Evolutionary conservation across 371 early-diverging fungal genomes (phyloP), one percentile per base, ranked within the genome.

Genomic region (Nosema granulosis): DNA sequence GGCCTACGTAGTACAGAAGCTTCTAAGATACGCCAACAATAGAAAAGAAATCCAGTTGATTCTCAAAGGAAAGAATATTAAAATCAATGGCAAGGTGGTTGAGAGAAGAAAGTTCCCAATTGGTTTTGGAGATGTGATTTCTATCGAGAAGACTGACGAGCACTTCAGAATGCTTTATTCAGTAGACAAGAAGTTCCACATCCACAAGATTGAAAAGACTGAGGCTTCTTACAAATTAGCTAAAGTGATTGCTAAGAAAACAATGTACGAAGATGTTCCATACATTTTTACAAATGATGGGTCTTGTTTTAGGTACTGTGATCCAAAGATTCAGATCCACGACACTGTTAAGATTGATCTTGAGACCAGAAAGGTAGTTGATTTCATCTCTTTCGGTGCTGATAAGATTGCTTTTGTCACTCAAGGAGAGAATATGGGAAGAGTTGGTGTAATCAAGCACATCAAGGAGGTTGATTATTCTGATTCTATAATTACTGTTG

Each of bases 161-260:
- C 90, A 95, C 91, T 97, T 94, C 92, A 92, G 97, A 87, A 89
- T 99, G 74, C 89, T 97, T 87, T 96, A 94, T 89, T 96, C 95
- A 88, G 88, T 90, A 87, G 94, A 94, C 90, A 94, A 95, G 83
- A 95, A 95, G 85, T 99, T 96, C 91, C 91, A 92, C 84, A 91
- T 97, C 87, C 96, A 97, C 90, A 91, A 93, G 85, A 96, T 99
- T 88, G 91, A 91, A 67, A 91, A 90, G 65, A 95, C 95, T 87
- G 97, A 97, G 88, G 93, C 94, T 87, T 90, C 93, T 87, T 96
- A 93, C 92, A 96, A 96, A 90, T 89, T 99, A 74, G 91, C 93
- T 89, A 96, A 95, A 90, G 94, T 97, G 83, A 92, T 90, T 88
- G 90, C 89, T 87, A 91, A 94, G 86, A 88, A 92, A 87, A 85